Base-by-base conservation (phyloP, 306 rosid species). In the Acacia acuminata region DNA sequence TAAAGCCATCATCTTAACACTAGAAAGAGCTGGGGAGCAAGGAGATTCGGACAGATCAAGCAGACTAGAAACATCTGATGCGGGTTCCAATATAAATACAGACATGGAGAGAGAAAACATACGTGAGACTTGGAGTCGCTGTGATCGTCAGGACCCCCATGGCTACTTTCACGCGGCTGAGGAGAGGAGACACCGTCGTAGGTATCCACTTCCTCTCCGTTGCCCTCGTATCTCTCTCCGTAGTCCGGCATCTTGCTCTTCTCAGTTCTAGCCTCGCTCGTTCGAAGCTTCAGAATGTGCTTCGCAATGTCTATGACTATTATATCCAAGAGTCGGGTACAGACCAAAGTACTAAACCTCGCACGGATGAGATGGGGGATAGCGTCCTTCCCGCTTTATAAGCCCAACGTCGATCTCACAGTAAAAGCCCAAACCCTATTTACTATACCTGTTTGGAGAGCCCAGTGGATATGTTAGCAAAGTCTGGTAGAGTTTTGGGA, bases 101-200 rank as follows among this genome's bases (percentile, higher is more conserved):
- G 6, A 2, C 9, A 38, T 12, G 40, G 42, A 36, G n/a, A 71
- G 63, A 51, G 14, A 38, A 11, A 50, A 3, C 68, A 71, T 79
- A 96, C 99, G 81, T 82, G 93, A 79, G 96, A 87, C 89, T 92
- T 96, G 82, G 94, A 87, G 80, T 91, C 98, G 77, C 55, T 84
- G 84, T 84, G 85, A 77, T 91, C 91, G 13, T 91, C 76, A 15
- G 76, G 76, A 71, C 58, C 75, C n/a, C 55, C 89, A 30, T 88
- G 89, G 71, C 84, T 81, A 20, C 82, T 38, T 32, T 86, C 90
- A 1, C 80, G 91, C 32, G 86, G 89, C 30, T 70, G 94, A 19
- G 99, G 98, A 81, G 98, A 91, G 67, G 84, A 81, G 66, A 79
- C 94, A n/a, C 85, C 84, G 36, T 75, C 91, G 66, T 84, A 83